Conservation (phyloP, 1,284 basidiomycete genomes). For the Peniophora sp. region DNA sequence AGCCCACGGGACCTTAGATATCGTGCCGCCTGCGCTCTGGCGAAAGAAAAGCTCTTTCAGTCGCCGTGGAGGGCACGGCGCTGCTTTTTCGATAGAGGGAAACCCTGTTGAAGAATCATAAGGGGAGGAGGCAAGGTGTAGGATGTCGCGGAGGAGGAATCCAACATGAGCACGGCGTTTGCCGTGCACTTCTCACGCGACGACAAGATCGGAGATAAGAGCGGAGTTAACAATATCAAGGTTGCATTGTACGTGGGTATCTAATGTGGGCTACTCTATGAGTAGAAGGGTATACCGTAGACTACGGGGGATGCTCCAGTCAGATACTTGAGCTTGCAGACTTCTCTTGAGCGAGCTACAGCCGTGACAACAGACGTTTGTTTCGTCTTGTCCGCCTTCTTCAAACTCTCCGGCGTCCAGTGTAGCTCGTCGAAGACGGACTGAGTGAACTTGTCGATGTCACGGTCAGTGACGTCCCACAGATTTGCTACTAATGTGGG, state of each 20-base stretch:
- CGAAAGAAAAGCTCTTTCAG: too few relatives aligned
- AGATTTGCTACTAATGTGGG: slow-evolving; percentile 91
- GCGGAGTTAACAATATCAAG: too few relatives aligned
- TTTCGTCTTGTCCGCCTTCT: slow-evolving; percentile 15
- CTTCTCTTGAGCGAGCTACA: slow-evolving; percentile 69
- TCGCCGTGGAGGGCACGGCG: too few relatives aligned
- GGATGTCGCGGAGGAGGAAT: too few relatives aligned
- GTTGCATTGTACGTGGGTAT: not conserved
- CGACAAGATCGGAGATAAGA: too few relatives aligned
- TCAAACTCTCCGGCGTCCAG: slow-evolving; percentile 37
- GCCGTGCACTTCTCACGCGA: too few relatives aligned
- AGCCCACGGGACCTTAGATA: too few relatives aligned
- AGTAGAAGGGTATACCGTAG: slow-evolving; percentile 89
- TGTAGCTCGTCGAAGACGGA: slow-evolving; percentile 74
- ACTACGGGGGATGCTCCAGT: slow-evolving; percentile 95
- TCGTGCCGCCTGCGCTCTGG: too few relatives aligned
- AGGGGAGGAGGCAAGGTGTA: too few relatives aligned
- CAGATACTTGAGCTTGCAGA: slow-evolving; percentile 86
- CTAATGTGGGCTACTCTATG: slow-evolving; percentile 25
- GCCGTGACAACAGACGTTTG: slow-evolving; percentile 65
- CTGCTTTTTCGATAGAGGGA: too few relatives aligned
- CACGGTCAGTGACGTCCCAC: slow-evolving; percentile 98
- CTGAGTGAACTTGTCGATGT: slow-evolving; percentile 90
- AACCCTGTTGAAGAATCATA: too few relatives aligned
- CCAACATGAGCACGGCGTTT: too few relatives aligned